Percentiles rank a stretch among this genome's conserved stretches.
Conservation (phyloP, 345 rosid genomes). For the Acer saccharum region DNA sequence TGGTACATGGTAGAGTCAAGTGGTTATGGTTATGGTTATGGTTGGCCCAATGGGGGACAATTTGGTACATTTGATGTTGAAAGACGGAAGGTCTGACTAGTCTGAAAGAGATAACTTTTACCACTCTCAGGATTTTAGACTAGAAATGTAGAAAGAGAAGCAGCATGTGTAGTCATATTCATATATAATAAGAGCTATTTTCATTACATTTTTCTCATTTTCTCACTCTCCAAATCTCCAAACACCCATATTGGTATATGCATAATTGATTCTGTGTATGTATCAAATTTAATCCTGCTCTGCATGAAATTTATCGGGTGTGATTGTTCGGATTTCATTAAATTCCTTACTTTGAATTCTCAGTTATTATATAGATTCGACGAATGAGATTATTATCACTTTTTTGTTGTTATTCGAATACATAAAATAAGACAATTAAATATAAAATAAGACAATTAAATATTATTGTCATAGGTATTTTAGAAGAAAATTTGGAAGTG, state of each 20-base stretch:
- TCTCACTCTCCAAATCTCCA: not conserved
- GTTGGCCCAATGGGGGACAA: not conserved
- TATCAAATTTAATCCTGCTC: not conserved
- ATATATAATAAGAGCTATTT: not conserved
- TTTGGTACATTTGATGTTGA: not conserved
- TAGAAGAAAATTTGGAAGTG: too few relatives aligned
- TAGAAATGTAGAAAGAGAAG: not conserved
- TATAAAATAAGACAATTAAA: too few relatives aligned
- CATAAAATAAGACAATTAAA: too few relatives aligned
- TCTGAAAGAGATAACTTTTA: not conserved
- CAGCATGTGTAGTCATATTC: not conserved
- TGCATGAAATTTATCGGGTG: too few relatives aligned
- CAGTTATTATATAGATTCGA: too few relatives aligned
- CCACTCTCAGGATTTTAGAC: not conserved
- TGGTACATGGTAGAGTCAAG: conserved; percentile 23
- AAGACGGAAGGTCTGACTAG: not conserved
- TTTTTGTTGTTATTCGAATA: too few relatives aligned
- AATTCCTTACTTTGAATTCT: too few relatives aligned
- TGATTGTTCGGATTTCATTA: too few relatives aligned
- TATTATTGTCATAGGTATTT: too few relatives aligned
- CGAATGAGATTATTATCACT: too few relatives aligned
- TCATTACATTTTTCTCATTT: not conserved
- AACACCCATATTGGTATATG: too few relatives aligned
- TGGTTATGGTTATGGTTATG: not conserved
- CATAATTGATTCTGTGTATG: too few relatives aligned